Base-by-base conservation (phyloP, 352 stramenopile genomes). In the Pythium brassicae region DNA sequence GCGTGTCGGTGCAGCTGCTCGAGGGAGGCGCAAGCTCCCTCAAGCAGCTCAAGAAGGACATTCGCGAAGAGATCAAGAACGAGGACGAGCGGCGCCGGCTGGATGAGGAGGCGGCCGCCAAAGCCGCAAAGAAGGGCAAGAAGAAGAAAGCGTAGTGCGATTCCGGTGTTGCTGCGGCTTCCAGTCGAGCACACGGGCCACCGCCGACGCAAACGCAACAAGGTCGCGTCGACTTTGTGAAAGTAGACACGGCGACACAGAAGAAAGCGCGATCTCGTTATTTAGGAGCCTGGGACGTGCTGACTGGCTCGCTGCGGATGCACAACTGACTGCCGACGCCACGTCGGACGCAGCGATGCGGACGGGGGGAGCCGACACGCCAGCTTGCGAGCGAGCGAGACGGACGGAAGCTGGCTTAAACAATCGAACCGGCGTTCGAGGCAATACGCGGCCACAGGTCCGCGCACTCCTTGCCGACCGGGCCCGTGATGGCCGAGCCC, bases 391-490 rank as follows among this genome's bases (percentile, higher is more conserved):
- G 39, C 40, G 17, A 40, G 8, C 22, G 27, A 53, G 25, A 51
- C 20, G 39, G n/a, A 45, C 32, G 14, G 32, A 7, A 37, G 12
- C 44, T 50, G 45, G 59, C 69, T 99, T 99, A 99, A 59, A 99
- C 82, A 90, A 99, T 99, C 61, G 97, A 99, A 74, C 97, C 97
- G 72, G 97, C 92, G 86, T 99, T 99, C 61, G 92, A 97, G 62
- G 98, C 97, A 78, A 99, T 99, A 98, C 97, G 95, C 53, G 97
- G 98, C 98, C 98, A 99, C 68, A 99, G 80, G 82, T 99, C 98
- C 34, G 97, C 98, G 86, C 97, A 99, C 81, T 99, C 98, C 92
- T 99, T 99, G 57, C 95, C 97, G 63, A 99, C 97, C 46, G 98
- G 98, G 72, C 97, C 98, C 60, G 96, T 99, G 59, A 99, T 99